Conservation (phyloP, 257 asterid genomes). For the Ballota nigra region DNA sequence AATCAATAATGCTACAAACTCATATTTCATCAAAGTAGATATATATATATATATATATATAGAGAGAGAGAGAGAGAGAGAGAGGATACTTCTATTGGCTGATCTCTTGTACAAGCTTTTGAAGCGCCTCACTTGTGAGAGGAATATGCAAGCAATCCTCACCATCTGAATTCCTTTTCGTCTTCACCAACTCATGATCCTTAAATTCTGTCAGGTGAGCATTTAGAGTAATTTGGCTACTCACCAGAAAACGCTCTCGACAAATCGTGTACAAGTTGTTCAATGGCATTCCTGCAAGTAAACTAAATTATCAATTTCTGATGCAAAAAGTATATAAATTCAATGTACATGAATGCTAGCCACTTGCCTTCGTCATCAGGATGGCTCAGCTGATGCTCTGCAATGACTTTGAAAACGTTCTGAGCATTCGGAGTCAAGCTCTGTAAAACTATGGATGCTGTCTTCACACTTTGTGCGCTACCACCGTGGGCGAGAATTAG, state of each 20-base stretch:
- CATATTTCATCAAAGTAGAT: not conserved
- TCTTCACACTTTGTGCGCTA: conserved; percentile 70
- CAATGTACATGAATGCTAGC: not conserved
- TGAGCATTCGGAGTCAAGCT: conserved; percentile 97
- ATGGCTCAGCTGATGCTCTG: conserved; percentile 74
- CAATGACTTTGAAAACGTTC: conserved; percentile 74
- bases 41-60: no score
- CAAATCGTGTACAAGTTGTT: conserved; percentile 67
- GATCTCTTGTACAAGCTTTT: conserved; percentile 69
- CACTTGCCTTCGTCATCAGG: conserved; percentile 86
- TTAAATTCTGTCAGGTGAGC: conserved; percentile 93
- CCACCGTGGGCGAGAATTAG: conserved; percentile 80
- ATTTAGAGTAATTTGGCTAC: conserved; percentile 84
- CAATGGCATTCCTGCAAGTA: conserved; percentile 69
- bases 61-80: no score
- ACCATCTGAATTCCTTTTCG: conserved; percentile 69
- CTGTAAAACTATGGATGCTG: conserved; percentile 86
- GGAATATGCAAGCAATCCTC: conserved; percentile 86
- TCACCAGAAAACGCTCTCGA: conserved; percentile 84
- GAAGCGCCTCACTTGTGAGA: conserved; percentile 72
- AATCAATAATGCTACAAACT: not conserved
- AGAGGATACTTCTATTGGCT: conserved; percentile 35
- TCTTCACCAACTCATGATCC: conserved; percentile 91
- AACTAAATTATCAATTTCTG: not conserved
- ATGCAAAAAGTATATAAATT: not conserved